Evolutionary conservation across 306 rosid genomes (phyloP).

Genomic region (Glycine soja): DNA sequence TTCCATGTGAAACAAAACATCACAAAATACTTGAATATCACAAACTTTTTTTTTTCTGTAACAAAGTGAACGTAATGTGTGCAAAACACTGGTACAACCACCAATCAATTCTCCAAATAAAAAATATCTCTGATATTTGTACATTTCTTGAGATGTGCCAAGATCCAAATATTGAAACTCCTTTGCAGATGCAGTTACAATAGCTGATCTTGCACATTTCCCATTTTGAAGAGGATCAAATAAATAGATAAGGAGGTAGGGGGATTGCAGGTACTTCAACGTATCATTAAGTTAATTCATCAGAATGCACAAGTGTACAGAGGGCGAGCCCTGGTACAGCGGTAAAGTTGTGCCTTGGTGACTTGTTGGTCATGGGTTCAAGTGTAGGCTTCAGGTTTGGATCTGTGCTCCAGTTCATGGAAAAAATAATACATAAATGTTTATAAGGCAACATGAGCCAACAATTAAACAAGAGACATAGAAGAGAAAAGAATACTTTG

Average conservation of each 20-base stretch:
- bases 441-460: not conserved
- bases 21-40: not conserved
- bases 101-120: not conserved
- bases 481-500: not conserved
- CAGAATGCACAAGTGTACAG: too few species aligned
- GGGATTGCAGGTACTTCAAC: not conserved
- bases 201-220: slow-evolving; percentile 41
- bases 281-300: too few species aligned
- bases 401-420: too few species aligned
- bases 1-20: not conserved
- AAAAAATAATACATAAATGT: not conserved
- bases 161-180: slow-evolving; percentile 29
- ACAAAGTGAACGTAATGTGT: not conserved
- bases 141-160: slow-evolving; percentile 8
- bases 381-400: too few species aligned
- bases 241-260: not conserved
- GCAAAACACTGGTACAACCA: not conserved
- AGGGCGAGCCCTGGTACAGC: too few species aligned
- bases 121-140: not conserved
- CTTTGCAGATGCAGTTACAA: slow-evolving; percentile 10
- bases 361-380: too few species aligned
- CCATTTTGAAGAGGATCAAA: not conserved
- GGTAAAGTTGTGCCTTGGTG: too few species aligned
- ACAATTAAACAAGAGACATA: not conserved
- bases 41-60: not conserved